These are phyloP conservation scores for Limonomyces culmigenus DNA, from an alignment of 1,284 basidiomycete genomes.

Conservation along the genomic window DNA sequence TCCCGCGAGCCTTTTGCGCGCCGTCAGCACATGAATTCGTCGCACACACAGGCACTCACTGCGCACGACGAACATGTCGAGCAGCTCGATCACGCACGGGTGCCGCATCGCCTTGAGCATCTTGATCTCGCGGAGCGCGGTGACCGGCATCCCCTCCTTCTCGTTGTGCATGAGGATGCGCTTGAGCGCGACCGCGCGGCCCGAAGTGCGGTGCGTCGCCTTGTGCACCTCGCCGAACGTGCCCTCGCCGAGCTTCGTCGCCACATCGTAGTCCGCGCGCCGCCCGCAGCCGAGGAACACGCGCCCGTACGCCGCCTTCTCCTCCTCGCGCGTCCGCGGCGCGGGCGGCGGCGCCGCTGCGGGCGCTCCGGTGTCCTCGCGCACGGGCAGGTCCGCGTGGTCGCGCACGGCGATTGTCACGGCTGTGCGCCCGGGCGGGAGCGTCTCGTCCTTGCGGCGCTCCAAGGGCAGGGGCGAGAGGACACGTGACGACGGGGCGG, in stretches of 20 bases:
- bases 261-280: constrained; percentile 65
- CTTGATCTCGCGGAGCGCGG: constrained; percentile 96
- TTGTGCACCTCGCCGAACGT: constrained; percentile 94
- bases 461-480: constrained; percentile 9
- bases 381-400: neutral
- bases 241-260: constrained; percentile 83
- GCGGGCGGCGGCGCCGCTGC: constrained; percentile 11
- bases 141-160: constrained; percentile 92
- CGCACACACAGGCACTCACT: constrained; percentile 23
- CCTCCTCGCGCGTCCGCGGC: constrained; percentile 45
- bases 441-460: constrained; percentile 12
- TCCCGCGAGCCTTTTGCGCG: constrained; percentile 11
- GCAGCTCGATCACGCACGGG: constrained; percentile 70
- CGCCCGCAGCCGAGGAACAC: constrained; percentile 63
- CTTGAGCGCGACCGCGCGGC: constrained; percentile 73
- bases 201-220: constrained; percentile 49
- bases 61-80: constrained; percentile 82
- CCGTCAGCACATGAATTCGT: neutral
- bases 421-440: constrained; percentile 19
- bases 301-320: constrained; percentile 45
- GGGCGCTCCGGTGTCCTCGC: neutral
- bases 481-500: no score
- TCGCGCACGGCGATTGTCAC: constrained; percentile 16
- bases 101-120: constrained; percentile 86
- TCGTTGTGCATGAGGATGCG: constrained; percentile 93